Evolutionary conservation across 1,284 basidiomycete species (phyloP).

Genomic region (Rhodotorula sp.): DNA sequence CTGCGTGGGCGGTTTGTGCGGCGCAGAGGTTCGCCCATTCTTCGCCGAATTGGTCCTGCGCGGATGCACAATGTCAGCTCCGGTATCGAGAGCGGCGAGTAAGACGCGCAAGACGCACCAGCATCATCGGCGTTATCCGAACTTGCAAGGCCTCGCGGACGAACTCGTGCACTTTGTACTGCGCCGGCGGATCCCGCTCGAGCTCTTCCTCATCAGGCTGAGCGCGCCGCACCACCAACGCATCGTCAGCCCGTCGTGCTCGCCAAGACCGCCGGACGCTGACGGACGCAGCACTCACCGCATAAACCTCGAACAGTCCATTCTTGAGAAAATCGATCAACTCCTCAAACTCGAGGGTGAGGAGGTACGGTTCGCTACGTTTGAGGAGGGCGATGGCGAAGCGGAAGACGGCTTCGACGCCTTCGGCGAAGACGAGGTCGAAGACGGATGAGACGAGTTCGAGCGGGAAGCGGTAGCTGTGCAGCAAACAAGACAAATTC

Average conservation of each 20-base stretch:
- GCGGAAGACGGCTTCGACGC: slow-evolving; percentile 93
- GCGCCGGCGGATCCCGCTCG: slow-evolving; percentile 42
- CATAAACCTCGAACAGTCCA: slow-evolving; percentile 78
- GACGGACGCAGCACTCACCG: slow-evolving; percentile 43
- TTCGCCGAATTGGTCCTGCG: slow-evolving; percentile 69
- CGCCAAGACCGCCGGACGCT: neutral
- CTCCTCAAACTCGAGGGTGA: slow-evolving; percentile 82
- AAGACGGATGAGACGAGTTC: slow-evolving; percentile 93
- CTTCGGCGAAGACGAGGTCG: slow-evolving; percentile 90
- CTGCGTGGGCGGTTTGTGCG: slow-evolving; percentile 70
- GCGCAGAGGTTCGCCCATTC: slow-evolving; percentile 75
- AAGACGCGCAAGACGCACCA: slow-evolving; percentile 34
- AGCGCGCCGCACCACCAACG: too few relatives aligned
- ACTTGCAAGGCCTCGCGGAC: slow-evolving; percentile 78
- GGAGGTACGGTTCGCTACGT: slow-evolving; percentile 77
- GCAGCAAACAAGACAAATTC: too few relatives aligned
- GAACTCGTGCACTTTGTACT: slow-evolving; percentile 73
- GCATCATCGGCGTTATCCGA: slow-evolving; percentile 57
- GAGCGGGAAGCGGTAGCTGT: slow-evolving; percentile 70
- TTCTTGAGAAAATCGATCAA: slow-evolving; percentile 77
- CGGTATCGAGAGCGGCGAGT: too few relatives aligned
- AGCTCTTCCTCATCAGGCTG: slow-evolving; percentile 44
- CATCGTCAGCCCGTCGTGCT: neutral
- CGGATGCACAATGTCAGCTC: neutral
- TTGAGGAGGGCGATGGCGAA: slow-evolving; percentile 85